Evolutionary conservation across 768 basidiomycete species (phyloP), one percentile per base, ranked within the genome.

Genomic region (Lanmaoa rubissima): DNA sequence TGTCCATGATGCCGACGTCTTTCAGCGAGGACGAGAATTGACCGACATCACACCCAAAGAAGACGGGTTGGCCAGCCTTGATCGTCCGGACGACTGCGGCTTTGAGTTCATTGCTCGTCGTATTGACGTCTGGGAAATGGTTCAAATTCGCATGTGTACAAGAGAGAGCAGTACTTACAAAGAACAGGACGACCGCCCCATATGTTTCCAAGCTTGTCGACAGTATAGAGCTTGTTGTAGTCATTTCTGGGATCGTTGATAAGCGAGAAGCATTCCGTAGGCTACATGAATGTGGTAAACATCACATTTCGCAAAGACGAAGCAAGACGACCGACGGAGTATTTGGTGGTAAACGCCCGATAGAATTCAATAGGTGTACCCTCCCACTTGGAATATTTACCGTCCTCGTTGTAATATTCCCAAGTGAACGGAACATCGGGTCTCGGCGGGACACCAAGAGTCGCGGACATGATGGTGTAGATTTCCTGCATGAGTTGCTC

Each of bases 1-100:
- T 82, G 68, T 94, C 94, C 94, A 96, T 92, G 61, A 97, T 85
- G 26, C 95, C 96, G 2, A 79, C 71, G 14, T 61, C 71, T 34
- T 68, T 70, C 26, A 73, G 63, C 24, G 78, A 76, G 61, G 91
- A 86, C 5, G 87, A 89, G 68, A 84, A 91, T 68, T 97, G 84
- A 36, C 94, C 94, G 44, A 97, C 94, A 68, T 98, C 96, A 69
- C 95, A 97, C 0, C 94, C 96, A 68, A 98, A 98, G 82, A 96
- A 97, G 44, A 95, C 88, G 5, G 94, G 89, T 39, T 87, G 85
- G 40, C 92, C 90, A 26, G 90, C 88, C 73, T 92, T 92, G 76
- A 96, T 83, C 71, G 88, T 79, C 79, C 86, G 87, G 55, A 98
- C 84, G 16, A 96, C 86, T 12, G 83, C 84, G 13, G 82, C 76